Evolutionary conservation across 1,284 basidiomycete genomes (phyloP).

Genomic region (Phlebopus sp.): DNA sequence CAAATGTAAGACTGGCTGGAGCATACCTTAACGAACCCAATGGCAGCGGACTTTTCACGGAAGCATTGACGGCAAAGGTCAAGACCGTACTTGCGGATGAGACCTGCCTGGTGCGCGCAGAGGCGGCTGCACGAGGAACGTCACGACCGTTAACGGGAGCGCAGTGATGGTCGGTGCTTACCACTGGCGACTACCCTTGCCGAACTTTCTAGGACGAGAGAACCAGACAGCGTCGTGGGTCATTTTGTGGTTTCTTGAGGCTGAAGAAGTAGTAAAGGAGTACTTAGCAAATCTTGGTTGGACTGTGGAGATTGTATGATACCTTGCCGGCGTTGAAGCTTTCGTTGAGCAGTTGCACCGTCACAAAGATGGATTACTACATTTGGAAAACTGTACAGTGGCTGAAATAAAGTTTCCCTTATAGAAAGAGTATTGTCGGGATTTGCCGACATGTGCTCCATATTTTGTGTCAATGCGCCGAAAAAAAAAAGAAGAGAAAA

Average conservation of each 20-base stretch:
- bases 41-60: slow-evolving; percentile 91
- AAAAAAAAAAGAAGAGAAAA: too few species aligned
- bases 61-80: slow-evolving; percentile 98
- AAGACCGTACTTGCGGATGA: slow-evolving; percentile 93
- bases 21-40: slow-evolving; percentile 91
- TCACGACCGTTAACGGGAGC: not conserved
- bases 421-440: not conserved
- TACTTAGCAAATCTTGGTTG: not conserved
- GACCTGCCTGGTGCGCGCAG: slow-evolving; percentile 94
- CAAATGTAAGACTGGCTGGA: not conserved
- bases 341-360: slow-evolving; percentile 7
- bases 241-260: slow-evolving; percentile 28
- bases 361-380: slow-evolving; percentile 5
- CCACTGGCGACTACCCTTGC: slow-evolving; percentile 95
- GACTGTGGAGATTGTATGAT: not conserved
- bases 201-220: slow-evolving; percentile 90
- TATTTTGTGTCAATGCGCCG: not conserved
- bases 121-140: slow-evolving; percentile 63
- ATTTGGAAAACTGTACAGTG: slow-evolving; percentile 12
- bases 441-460: not conserved
- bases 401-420: slow-evolving; percentile 11
- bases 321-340: slow-evolving; percentile 11
- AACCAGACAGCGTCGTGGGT: slow-evolving; percentile 91
- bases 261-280: not conserved
- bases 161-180: slow-evolving; percentile 35